phyloP scores from a whole-genome alignment of 73 alveolate genomes.

The Loxodes magnus region DNA sequence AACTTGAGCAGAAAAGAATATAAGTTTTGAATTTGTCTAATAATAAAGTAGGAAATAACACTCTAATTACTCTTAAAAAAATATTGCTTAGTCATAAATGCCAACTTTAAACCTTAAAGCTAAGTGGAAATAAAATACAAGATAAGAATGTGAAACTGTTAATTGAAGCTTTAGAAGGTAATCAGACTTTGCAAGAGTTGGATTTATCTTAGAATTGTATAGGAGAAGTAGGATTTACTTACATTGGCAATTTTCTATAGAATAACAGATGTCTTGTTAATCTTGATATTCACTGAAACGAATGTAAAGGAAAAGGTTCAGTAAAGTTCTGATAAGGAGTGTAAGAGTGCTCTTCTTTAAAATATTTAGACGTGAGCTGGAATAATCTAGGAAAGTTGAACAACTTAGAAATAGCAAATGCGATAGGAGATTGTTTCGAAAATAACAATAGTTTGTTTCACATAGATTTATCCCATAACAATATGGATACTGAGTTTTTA shows the following conservation, averaged over 20 bases:
- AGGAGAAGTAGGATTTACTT: slow-evolving; percentile 33
- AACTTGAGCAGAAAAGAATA: slow-evolving; percentile 3
- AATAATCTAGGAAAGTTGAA: slow-evolving; percentile 7
- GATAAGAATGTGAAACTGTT: slow-evolving; percentile 40
- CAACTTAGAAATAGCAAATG: slow-evolving; percentile 9
- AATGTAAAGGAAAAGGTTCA: slow-evolving; percentile 7
- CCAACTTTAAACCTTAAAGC: slow-evolving; percentile 23
- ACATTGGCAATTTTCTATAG: slow-evolving; percentile 8
- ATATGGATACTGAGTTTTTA: slow-evolving; percentile 43
- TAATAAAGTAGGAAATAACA: slow-evolving; percentile 10
- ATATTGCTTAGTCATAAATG: background rate
- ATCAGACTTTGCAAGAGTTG: slow-evolving; percentile 27
- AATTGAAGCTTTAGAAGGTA: slow-evolving; percentile 29
- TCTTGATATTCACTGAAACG: slow-evolving; percentile 20
- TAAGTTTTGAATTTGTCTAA: slow-evolving; percentile 16
- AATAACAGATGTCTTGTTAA: background rate
- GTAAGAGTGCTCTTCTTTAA: slow-evolving; percentile 4
- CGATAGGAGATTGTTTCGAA: background rate
- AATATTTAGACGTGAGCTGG: slow-evolving; percentile 15
- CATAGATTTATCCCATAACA: slow-evolving; percentile 71
- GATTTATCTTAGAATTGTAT: slow-evolving; percentile 44
- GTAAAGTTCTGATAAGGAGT: slow-evolving; percentile 10
- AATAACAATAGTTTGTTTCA: slow-evolving; percentile 38
- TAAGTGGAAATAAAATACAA: slow-evolving; percentile 51
- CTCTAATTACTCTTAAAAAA: background rate